Evolutionary conservation across 148 eudicot genomes (phyloP).

Genomic region (Rhododendron ferrugineum): DNA sequence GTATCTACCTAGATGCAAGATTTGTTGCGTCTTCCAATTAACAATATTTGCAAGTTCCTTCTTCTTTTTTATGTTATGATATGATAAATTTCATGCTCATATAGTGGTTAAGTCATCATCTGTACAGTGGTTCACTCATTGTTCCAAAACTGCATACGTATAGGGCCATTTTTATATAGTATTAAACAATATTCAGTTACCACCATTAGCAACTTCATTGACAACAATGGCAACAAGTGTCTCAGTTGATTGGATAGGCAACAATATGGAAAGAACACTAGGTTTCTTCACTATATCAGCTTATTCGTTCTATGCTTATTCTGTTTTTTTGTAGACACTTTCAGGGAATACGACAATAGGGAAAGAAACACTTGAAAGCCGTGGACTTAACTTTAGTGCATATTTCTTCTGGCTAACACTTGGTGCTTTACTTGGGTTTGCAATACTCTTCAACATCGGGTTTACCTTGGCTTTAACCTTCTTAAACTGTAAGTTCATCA

Average conservation of each 20-base stretch:
- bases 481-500: slow-evolving; percentile 46
- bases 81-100: not conserved
- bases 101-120: not conserved
- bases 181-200: not conserved
- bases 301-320: not conserved
- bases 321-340: slow-evolving; percentile 24
- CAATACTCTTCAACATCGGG: slow-evolving; percentile 40
- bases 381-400: slow-evolving; percentile 48
- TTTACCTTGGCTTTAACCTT: slow-evolving; percentile 57
- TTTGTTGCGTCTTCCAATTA: not conserved
- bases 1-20: not conserved
- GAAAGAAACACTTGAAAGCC: slow-evolving; percentile 46
- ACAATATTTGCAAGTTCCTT: not conserved
- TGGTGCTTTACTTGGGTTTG: slow-evolving; percentile 56
- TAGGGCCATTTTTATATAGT: not conserved
- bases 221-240: not conserved
- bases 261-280: not conserved
- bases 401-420: slow-evolving; percentile 54
- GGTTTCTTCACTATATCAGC: not conserved
- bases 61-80: not conserved
- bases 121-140: not conserved
- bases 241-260: not conserved
- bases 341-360: slow-evolving; percentile 56
- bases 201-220: not conserved
- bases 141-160: not conserved